Evolutionary conservation across 768 basidiomycete genomes (phyloP).

Genomic region (Neoboletus brunneissimus): DNA sequence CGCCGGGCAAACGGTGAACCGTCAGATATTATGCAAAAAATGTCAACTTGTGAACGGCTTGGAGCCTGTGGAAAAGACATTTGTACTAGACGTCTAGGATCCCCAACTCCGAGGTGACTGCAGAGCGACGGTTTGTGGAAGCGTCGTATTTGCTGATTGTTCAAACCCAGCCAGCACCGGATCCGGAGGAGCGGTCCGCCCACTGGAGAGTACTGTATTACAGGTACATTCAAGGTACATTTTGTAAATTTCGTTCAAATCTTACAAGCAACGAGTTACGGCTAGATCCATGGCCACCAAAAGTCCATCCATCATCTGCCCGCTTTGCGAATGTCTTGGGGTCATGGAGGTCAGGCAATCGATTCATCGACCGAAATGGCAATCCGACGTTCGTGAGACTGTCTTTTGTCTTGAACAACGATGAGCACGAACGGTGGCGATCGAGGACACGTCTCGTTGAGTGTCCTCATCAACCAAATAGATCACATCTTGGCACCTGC

Average conservation of each 20-base stretch:
- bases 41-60: not conserved
- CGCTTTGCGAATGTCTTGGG: not conserved
- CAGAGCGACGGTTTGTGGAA: not conserved
- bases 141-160: not conserved
- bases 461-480: conserved; percentile 53
- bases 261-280: too few relatives aligned
- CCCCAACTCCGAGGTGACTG: not conserved
- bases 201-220: too few relatives aligned
- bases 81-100: not conserved
- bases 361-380: not conserved
- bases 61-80: not conserved
- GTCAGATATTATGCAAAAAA: not conserved
- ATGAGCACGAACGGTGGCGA: conserved; percentile 1
- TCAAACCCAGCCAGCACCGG: not conserved
- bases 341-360: not conserved
- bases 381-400: not conserved
- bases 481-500: conserved; percentile 60
- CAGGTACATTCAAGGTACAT: too few relatives aligned
- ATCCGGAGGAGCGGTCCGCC: not conserved
- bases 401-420: not conserved
- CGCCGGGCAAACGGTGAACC: not conserved
- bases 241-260: not conserved
- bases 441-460: conserved; percentile 28
- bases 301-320: not conserved
- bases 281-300: too few relatives aligned